A percentile compares a stretch with the other conserved stretches of the same genome.
These are phyloP conservation scores for Chrysopogon serrulatus DNA, from an alignment of 176 grass and related monocot genomes.

Conservation along the genomic window DNA sequence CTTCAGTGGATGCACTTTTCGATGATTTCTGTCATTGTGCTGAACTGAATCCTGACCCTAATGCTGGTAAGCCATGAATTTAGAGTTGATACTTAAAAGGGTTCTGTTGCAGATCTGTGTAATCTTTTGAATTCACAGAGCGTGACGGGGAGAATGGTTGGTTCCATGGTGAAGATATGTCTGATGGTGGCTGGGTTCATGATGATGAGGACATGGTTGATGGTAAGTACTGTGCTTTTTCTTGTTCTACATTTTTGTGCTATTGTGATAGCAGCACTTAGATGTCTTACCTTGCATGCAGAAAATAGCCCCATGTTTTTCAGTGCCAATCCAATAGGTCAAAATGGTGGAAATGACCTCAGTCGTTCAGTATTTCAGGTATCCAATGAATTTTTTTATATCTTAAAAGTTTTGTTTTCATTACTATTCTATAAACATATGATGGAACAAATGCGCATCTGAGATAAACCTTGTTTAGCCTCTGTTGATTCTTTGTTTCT, in stretches of 20 bases:
- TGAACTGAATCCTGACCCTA: slow-evolving; percentile 91
- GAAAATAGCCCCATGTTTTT: slow-evolving; percentile 36
- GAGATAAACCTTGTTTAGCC: background rate
- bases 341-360: slow-evolving; percentile 67
- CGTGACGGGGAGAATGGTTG: slow-evolving; percentile 22
- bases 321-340: slow-evolving; percentile 51
- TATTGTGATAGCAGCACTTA: background rate
- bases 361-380: slow-evolving; percentile 61
- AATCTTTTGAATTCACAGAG: slow-evolving; percentile 42
- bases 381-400: background rate
- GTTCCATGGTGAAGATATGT: too few species aligned
- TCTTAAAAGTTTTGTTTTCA: background rate
- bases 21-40: slow-evolving; percentile 85
- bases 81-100: background rate
- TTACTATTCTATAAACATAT: background rate
- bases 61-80: slow-evolving; percentile 56
- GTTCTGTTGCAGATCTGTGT: background rate
- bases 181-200: too few species aligned
- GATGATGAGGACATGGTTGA: too few species aligned
- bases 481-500: background rate
- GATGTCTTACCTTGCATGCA: slow-evolving; percentile 10
- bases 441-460: background rate
- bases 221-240: background rate
- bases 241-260: background rate
- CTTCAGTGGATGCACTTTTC: slow-evolving; percentile 83